These are phyloP conservation scores for Mycena epipterygia DNA, from an alignment of 768 basidiomycete genomes.

Conservation along the genomic window DNA sequence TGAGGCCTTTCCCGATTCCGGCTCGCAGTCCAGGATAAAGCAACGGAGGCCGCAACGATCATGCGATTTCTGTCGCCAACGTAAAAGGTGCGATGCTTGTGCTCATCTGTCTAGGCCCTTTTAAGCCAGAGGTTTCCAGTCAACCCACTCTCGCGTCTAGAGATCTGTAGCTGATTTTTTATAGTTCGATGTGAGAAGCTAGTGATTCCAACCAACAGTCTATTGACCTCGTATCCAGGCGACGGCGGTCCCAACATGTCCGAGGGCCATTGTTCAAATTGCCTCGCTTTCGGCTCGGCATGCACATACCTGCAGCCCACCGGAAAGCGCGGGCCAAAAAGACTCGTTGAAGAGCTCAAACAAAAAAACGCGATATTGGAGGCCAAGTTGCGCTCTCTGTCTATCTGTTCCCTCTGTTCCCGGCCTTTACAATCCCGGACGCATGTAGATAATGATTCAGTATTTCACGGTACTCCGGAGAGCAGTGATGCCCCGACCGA, in stretches of 20 bases:
- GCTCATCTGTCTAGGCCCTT: no score
- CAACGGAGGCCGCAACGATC: constrained; percentile 4
- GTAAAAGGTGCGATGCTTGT: constrained; percentile 12
- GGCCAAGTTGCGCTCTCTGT: constrained; percentile 18
- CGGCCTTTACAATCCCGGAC: constrained; percentile 18
- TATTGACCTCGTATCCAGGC: not conserved
- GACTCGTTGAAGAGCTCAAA: constrained; percentile 24
- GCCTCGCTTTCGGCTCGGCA: not conserved
- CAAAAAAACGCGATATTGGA: constrained; percentile 8
- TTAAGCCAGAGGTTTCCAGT: no score
- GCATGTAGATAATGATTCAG: not conserved
- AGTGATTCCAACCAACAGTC: not conserved
- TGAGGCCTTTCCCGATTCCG: not conserved
- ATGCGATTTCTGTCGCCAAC: constrained; percentile 8
- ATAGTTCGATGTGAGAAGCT: constrained; percentile 24
- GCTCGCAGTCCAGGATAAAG: not conserved
- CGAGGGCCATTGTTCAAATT: constrained; percentile 19
- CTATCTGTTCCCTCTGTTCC: constrained; percentile 24
- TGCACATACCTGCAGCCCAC: constrained; percentile 19
- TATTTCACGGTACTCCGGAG: not conserved
- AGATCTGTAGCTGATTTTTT: not conserved
- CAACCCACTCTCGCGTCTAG: no score
- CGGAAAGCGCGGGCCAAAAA: constrained; percentile 20
- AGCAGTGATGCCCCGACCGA: not conserved
- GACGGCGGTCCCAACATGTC: constrained; percentile 17